Base-by-base conservation (phyloP, 2,329 filamentous ascomycete genomes). In the Gaeumannomyces sp. region DNA sequence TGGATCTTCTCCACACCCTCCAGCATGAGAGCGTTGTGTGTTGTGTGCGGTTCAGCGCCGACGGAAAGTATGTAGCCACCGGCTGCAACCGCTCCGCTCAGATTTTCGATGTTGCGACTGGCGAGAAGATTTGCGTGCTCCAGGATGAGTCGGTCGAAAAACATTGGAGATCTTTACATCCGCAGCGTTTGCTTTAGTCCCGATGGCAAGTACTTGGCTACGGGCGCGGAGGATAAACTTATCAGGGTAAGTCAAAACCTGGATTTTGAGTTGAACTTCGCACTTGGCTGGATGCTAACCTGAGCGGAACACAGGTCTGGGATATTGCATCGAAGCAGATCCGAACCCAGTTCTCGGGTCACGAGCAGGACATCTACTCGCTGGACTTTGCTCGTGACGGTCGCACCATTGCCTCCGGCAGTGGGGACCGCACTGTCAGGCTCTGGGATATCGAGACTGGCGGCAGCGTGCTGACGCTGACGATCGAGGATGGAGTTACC, bases 41-140 rank as follows among this genome's bases (percentile, higher is more conserved):
- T 83, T 99, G 95, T 75, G 95, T 99, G 50, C 87, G 95, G 66
- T 99, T 99, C 82, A 98, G 94, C 75, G 87, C 91, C 64, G 95
- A 99, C 73, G 95, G 95, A 70, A 93, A 96, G 74, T 97, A 92
- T 71, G 91, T 99, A 64, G 95, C 95, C 10, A 99, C 95, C 6
- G 95, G 95, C 59, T 98, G 95, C 83, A 99, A 99, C 78, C 85
- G 93, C 68, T 97, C 93, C n/a, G 95, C 95, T n/a, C 94, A 98
- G 78, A 99, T 99, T 72, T 99, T 95, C 76, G 95, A 99, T 69
- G 94, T 98, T 58, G 84, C 87, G 71, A 90, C 87, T 22, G 95
- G 95, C 65, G 87, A 92, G 70, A 95, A 94, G 76, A 88, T 98
- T 64, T 95, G 92, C 70, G 89, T 95, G 66, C 82, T 98, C 45